Conservation (phyloP, 2,329 filamentous ascomycete genomes). For the Fusarium decemcellulare region DNA sequence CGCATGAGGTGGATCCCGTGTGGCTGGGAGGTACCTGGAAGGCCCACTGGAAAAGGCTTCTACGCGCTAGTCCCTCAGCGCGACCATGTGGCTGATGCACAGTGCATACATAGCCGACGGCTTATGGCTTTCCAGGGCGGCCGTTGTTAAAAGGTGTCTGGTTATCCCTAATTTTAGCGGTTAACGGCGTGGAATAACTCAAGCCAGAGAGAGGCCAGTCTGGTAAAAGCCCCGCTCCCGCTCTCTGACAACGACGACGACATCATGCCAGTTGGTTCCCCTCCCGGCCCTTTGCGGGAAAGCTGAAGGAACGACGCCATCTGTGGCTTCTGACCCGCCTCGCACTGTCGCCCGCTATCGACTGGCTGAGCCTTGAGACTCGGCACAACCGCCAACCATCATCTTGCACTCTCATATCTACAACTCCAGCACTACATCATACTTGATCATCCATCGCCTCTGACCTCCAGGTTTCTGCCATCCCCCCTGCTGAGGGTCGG, state of each 20-base stretch:
- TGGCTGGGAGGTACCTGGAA: conserved; percentile 41
- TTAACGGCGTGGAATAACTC: not conserved
- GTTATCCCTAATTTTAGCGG: conserved; percentile 1
- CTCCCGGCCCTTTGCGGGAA: conserved; percentile 6
- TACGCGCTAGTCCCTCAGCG: conserved; percentile 26
- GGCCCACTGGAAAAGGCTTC: conserved; percentile 36
- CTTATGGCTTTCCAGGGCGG: not conserved
- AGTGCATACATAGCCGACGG: conserved; percentile 16
- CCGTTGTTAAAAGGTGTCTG: conserved; percentile 2
- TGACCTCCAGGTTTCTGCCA: not conserved
- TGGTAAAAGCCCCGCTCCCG: conserved; percentile 2
- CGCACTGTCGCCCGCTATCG: conserved; percentile 14
- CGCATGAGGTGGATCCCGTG: conserved; percentile 29
- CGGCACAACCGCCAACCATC: conserved; percentile 16
- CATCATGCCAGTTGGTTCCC: conserved; percentile 10
- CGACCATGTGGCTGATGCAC: conserved; percentile 43
- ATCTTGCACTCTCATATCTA: conserved; percentile 16
- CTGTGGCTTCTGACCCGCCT: not conserved
- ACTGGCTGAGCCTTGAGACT: too few species aligned
- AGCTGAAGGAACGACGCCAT: not conserved
- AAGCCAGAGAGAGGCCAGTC: not conserved
- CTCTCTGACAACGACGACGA: conserved; percentile 7
- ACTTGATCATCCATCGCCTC: conserved; percentile 16
- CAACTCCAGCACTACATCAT: conserved; percentile 31
- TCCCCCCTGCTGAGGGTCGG: conserved; percentile 17